A percentile compares a stretch with the other conserved stretches of the same genome.
These are phyloP conservation scores for Pseudogymnoascus sp. DNA, from an alignment of 2,329 filamentous ascomycete genomes.

Conservation along the genomic window DNA sequence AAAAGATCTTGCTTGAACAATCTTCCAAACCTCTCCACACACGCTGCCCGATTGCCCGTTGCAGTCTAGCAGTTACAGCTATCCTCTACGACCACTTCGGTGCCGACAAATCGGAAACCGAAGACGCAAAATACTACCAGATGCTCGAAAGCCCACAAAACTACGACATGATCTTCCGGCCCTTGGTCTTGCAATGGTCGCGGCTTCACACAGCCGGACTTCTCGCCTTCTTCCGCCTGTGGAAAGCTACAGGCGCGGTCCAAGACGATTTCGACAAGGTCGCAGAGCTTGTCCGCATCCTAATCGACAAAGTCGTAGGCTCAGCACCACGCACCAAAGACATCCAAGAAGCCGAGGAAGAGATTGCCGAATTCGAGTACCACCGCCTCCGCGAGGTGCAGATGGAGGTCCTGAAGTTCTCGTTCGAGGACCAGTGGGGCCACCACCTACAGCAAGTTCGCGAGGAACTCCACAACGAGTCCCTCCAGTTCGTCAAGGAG, in stretches of 20 bases:
- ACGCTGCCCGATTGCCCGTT: conserved; percentile 79
- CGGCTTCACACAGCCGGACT: conserved; percentile 78
- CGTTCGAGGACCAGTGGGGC: conserved; percentile 93
- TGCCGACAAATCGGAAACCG: conserved; percentile 73
- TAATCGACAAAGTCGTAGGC: conserved; percentile 84
- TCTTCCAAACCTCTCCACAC: conserved; percentile 62
- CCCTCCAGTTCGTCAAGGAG: conserved; percentile 93
- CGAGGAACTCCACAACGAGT: conserved; percentile 84
- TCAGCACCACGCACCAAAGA: conserved; percentile 75
- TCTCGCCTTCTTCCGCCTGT: conserved; percentile 82
- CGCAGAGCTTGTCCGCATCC: conserved; percentile 79
- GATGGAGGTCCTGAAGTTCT: conserved; percentile 85
- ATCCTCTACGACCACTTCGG: conserved; percentile 95
- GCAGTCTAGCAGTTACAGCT: conserved; percentile 78
- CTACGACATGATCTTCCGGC: conserved; percentile 80
- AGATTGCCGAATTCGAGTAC: conserved; percentile 78
- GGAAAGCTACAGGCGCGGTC: conserved; percentile 83
- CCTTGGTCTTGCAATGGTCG: conserved; percentile 87
- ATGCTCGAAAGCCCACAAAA: conserved; percentile 67
- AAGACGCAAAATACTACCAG: conserved; percentile 71
- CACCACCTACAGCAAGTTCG: conserved; percentile 83
- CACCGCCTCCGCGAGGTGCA: conserved; percentile 73
- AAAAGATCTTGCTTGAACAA: conserved; percentile 87
- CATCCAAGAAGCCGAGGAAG: conserved; percentile 80
- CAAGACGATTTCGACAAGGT: conserved; percentile 90